These are phyloP conservation scores for Psophocarpus tetragonolobus DNA, from an alignment of 306 rosid species.

Conservation along the genomic window DNA sequence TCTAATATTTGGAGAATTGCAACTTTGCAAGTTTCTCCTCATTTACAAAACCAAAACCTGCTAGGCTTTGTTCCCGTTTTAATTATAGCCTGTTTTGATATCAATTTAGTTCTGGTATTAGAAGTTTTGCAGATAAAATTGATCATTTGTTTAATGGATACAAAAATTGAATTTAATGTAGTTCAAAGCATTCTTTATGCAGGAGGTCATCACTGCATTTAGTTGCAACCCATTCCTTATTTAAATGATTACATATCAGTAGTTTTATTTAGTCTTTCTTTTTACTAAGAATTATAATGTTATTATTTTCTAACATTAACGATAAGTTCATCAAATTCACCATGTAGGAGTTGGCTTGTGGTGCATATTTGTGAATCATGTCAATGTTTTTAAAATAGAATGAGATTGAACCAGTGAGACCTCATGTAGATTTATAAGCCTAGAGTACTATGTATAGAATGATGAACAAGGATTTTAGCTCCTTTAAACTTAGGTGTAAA, in stretches of 20 bases:
- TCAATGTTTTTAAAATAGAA: neutral
- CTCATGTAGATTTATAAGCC: neutral
- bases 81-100: neutral
- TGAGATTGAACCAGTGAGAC: neutral
- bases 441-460: neutral
- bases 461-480: neutral
- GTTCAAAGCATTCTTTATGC: neutral
- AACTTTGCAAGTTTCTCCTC: slow-evolving; percentile 17
- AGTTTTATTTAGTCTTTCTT: neutral
- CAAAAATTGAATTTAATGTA: neutral
- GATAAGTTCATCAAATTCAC: neutral
- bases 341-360: neutral
- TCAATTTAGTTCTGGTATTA: neutral
- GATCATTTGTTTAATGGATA: neutral
- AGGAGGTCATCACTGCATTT: neutral
- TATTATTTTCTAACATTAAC: neutral
- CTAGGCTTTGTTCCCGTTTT: neutral
- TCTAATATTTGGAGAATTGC: neutral
- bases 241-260: neutral
- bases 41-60: neutral
- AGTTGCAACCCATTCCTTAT: neutral
- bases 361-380: neutral
- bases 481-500: neutral
- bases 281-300: neutral
- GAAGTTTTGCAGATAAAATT: neutral